Evolutionary conservation across 2,329 filamentous ascomycete genomes (phyloP), one percentile per base, ranked within the genome.

Genomic region (Acephala macrosclerotiorum): DNA sequence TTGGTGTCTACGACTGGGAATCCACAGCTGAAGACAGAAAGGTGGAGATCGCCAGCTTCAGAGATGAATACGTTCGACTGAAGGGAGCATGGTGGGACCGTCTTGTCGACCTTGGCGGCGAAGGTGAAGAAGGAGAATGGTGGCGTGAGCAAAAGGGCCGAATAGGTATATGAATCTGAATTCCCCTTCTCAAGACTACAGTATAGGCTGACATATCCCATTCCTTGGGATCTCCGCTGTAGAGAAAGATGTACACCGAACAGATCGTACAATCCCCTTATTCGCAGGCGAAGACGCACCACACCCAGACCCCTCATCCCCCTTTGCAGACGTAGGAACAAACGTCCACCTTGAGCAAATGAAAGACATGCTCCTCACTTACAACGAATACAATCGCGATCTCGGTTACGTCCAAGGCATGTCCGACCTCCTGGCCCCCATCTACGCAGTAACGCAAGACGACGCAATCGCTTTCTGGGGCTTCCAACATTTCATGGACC

Each of bases 201-300:
- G 66, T 63, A 60, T 67, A 68, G 65, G 63, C 76, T 79, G 71
- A 80, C 71, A 65, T 64, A 79, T 79, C 81, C 82, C 82, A 84
- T 84, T 81, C 74, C 80, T 82, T 80, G 84, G 83, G 79, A 80
- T 85, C 64, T 51, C 38, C 20, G 51, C 70, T 80, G 77, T 83
- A 97, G 96, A 99, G 79, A 99, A 99, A 80, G 96, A 99, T 76
- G 96, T 99, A 20, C 96, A 99, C 78, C 90, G 96, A 73, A 99
- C 96, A 70, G 96, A 99, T 79, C 92, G 96, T 51, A 93, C 91
- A 55, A 93, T 99, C 35, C 91, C 93, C n/a, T 91, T 99, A 47
- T 99, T 99, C 77, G 91, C 93, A 9, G 96, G 96, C 68, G 96
- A 99, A 79, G 96, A 98, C 75, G 96, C 94, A 47, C 95, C 96